Base-by-base conservation (phyloP, 2,329 filamentous ascomycete species). In the Grosmannia clavigera region DNA sequence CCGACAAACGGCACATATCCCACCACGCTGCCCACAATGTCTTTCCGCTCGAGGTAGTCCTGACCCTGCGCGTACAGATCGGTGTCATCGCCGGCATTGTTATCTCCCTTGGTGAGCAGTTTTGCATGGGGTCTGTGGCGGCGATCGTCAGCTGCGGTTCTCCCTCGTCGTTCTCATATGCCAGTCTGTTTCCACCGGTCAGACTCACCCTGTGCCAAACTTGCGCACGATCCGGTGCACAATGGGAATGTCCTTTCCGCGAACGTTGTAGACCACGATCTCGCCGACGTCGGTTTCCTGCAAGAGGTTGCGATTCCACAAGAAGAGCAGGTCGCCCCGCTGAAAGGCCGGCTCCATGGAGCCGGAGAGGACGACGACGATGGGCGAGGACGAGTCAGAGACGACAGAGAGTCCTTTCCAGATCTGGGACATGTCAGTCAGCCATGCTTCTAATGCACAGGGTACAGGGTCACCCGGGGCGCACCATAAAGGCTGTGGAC, bases 51-150 rank as follows among this genome's bases (percentile, higher is more conserved):
- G 54, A 99, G 79, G 71, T 90, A 95, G 69, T 90, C 88, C 74
- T 99, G 92, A 22, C 88, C 90, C 48, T 79, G 78, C 3, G 94
- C 92, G 71, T 96, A 68, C 10, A 78, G 81, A 70, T 96, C 92
- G 19, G 90, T 95, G 71, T 99, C 94, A 72, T 97, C 92, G 51
- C 90, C 88, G 9, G 84, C 74, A 71, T 99, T 99, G 79, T 97
- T 99, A 75, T 99, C 94, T 66, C 94, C 94, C 75, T 99, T 99
- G 40, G 94, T 99, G 60, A 99, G 82, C 25, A 99, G 82, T 69
- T 90, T 78, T n/a, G 83, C 82, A 57, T 78, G 72, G 10, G 77
- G 73, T 29, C 81, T 83, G 55, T 12, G 7, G 29, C n/a, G 22
- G 29, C 16, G 4, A 43, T 29, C 14, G 38, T 40, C 38, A 16